Evolutionary conservation across 768 basidiomycete genomes (phyloP).

Genomic region (Tephrocybe rancida): DNA sequence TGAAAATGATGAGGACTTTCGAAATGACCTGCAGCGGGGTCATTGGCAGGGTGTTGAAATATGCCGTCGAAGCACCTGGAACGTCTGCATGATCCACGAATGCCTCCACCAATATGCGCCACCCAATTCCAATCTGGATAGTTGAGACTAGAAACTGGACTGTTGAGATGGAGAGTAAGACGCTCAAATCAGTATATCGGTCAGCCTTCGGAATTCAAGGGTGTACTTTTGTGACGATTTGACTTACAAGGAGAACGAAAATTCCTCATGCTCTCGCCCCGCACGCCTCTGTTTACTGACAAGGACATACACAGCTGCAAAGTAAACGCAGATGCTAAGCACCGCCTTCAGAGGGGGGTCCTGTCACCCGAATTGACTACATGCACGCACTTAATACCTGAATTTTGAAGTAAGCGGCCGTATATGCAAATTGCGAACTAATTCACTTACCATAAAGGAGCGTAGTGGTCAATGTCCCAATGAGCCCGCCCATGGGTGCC

Average conservation of each 20-base stretch:
- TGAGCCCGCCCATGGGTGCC: background rate
- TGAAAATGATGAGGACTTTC: background rate
- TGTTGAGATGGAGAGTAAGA: background rate
- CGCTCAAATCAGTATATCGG: background rate
- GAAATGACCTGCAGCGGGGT: background rate
- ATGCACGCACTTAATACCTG: background rate
- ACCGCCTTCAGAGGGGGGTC: background rate
- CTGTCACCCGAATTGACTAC: background rate
- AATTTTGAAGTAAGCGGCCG: background rate
- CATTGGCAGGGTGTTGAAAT: background rate
- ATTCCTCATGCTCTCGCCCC: background rate
- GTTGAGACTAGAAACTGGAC: background rate
- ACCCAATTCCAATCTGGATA: background rate
- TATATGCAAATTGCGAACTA: background rate
- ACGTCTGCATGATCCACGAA: background rate
- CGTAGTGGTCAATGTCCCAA: background rate
- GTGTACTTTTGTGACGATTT: background rate
- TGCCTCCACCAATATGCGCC: background rate
- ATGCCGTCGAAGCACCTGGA: background rate
- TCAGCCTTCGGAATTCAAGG: background rate
- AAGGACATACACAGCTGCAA: background rate
- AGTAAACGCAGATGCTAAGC: background rate
- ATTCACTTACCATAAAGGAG: background rate
- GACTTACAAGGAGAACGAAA: background rate
- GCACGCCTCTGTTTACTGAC: background rate